A percentile compares a stretch with the other conserved stretches of the same genome.
Evolutionary conservation across 75 land plant genomes (phyloP).

Genomic region (Gnetum montanum): DNA sequence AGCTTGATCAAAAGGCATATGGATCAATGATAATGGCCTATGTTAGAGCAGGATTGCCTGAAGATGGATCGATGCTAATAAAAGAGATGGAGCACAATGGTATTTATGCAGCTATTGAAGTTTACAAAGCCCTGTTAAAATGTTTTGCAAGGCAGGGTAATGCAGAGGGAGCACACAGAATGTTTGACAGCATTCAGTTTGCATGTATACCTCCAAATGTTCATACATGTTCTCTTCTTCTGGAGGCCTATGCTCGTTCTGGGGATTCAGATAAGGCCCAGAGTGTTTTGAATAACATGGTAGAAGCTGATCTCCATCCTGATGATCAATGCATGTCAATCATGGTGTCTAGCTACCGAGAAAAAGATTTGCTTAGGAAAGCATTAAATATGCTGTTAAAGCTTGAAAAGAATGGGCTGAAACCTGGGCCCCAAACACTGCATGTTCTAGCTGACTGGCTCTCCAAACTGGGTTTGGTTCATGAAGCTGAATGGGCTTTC

Average conservation of each 20-base stretch:
- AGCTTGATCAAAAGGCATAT: constrained; percentile 57
- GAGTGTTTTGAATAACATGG: constrained; percentile 58
- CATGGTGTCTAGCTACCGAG: constrained; percentile 48
- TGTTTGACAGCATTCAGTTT: constrained; percentile 70
- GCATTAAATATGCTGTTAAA: constrained; percentile 48
- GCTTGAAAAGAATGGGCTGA: constrained; percentile 52
- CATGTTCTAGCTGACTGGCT: constrained; percentile 47
- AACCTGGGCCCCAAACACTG: constrained; percentile 44
- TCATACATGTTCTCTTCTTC: constrained; percentile 52
- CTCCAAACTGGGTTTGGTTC: constrained; percentile 42
- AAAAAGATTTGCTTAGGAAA: constrained; percentile 37
- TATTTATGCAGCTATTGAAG: constrained; percentile 43
- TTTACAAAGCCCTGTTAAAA: constrained; percentile 69
- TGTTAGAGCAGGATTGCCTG: constrained; percentile 52
- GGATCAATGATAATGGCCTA: constrained; percentile 83
- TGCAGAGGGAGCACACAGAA: constrained; percentile 65
- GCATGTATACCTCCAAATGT: constrained; percentile 54
- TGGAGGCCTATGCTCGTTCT: constrained; percentile 69
- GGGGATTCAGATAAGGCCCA: constrained; percentile 42
- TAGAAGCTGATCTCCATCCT: constrained; percentile 39
- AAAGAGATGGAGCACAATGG: constrained; percentile 59
- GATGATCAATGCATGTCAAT: constrained; percentile 61
- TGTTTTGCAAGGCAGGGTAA: constrained; percentile 54
- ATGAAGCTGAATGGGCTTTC: constrained; percentile 58
- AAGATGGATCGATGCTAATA: constrained; percentile 45